Evolutionary conservation across 1,284 basidiomycete genomes (phyloP), one percentile per base, ranked within the genome.

Genomic region (Ustilago tritici): DNA sequence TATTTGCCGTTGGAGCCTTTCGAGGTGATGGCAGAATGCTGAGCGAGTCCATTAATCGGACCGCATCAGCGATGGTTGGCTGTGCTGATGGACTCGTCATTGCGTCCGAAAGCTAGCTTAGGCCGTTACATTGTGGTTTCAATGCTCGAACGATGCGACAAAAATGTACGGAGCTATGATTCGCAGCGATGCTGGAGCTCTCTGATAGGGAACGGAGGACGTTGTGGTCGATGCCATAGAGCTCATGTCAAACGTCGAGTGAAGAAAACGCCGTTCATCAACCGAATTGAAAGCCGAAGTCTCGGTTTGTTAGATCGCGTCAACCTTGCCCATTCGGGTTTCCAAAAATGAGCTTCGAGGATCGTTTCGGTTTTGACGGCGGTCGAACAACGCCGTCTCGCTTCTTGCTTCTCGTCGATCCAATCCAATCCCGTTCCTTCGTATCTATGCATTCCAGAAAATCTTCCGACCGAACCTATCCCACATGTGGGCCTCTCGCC

Each of bases 41-140:
- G 49, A 72, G 70, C 61, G 65, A 58, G 34, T 72, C 70, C 70
- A 67, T 72, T 31, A 72, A 19, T 36, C 65, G 50, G 15, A 62
- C 65, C n/a, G 70, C 61, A 61, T 72, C 65, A n/a, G 70, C 70
- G 31, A 67, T 40, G 5, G 70, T 67, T 11, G 70, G 70, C 40
- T 67, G 70, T 19, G 50, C 60, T 38, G 59, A 35, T 11, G 61
- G 57, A 31, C 61, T 64, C 46, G 65, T 61, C 70, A 72, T 72
- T 7, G 40, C 17, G 23, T 46, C 50, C 38, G 17, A 14, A 28
- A 11, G 10, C n/a, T 31, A 23, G 19, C 41, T 31, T 31, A 17
- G 46, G 14, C 8, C 23, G 23, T 28, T 28, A 28, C 23, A 28
- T 28, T 28, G 3, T 28, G 23, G 23, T 28, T 28, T 28, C 2